phyloP scores from a whole-genome alignment of 768 basidiomycete genomes.

The Pleurotus salmoneostramineus region DNA sequence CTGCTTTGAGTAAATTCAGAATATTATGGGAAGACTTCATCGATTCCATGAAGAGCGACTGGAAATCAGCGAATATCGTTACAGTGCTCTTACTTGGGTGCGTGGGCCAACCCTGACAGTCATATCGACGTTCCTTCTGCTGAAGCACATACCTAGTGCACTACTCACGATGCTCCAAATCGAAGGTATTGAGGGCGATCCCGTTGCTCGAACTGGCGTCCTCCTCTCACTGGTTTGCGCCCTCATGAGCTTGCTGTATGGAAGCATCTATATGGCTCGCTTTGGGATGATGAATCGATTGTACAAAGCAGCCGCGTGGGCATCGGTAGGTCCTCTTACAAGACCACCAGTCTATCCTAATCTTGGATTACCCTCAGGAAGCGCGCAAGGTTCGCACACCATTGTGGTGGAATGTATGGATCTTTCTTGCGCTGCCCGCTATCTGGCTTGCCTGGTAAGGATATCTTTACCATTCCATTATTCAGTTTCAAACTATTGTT shows the following conservation, averaged over 20 bases:
- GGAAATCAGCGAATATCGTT: constrained; percentile 53
- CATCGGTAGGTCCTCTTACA: constrained; percentile 35
- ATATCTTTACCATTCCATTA: background rate
- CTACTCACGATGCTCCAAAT: constrained; percentile 32
- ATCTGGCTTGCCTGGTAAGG: constrained; percentile 60
- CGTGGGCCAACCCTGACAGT: background rate
- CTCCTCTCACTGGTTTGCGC: constrained; percentile 56
- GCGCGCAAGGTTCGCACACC: constrained; percentile 30
- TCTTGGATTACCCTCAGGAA: constrained; percentile 32
- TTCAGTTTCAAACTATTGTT: background rate
- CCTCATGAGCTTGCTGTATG: constrained; percentile 58
- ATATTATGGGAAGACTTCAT: constrained; percentile 53
- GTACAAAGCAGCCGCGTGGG: constrained; percentile 62
- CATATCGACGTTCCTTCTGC: too few relatives aligned
- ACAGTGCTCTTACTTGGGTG: constrained; percentile 35
- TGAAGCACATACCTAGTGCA: constrained; percentile 16
- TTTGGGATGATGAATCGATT: constrained; percentile 64
- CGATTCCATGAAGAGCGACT: constrained; percentile 49
- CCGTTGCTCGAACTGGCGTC: constrained; percentile 52
- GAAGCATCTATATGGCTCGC: constrained; percentile 61
- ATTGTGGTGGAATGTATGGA: constrained; percentile 65
- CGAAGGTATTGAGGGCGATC: constrained; percentile 40
- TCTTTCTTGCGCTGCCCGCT: constrained; percentile 61
- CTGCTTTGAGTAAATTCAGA: constrained; percentile 45
- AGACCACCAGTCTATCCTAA: background rate